phyloP scores from a whole-genome alignment of 352 stramenopile genomes.

The Phytophthora cactorum region DNA sequence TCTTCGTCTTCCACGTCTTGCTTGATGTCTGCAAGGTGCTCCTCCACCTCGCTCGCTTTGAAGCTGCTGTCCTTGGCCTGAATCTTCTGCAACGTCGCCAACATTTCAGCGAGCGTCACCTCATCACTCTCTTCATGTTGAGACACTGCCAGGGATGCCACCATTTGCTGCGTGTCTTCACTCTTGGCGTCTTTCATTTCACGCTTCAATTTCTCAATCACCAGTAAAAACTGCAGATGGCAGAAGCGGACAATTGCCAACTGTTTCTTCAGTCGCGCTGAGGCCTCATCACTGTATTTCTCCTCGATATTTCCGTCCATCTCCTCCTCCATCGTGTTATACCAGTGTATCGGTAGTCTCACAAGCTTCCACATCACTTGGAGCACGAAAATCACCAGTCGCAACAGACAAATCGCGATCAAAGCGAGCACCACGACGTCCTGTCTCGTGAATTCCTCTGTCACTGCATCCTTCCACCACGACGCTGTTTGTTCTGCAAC shows the following conservation, averaged over 20 bases:
- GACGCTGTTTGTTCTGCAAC: conserved; percentile 18
- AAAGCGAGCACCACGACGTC: conserved; percentile 52
- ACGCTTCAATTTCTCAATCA: conserved; percentile 55
- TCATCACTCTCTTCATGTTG: conserved; percentile 22
- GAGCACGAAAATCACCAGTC: conserved; percentile 35
- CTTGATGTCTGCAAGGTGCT: conserved; percentile 35
- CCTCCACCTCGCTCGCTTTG: conserved; percentile 30
- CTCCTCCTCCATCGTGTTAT: conserved; percentile 9
- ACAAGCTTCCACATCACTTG: conserved; percentile 40
- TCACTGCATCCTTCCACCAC: conserved; percentile 46
- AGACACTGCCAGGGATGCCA: conserved; percentile 35
- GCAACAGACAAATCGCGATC: conserved; percentile 38
- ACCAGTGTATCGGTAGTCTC: conserved; percentile 33
- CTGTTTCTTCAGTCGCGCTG: conserved; percentile 25
- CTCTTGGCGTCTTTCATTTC: conserved; percentile 39
- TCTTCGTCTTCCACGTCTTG: conserved; percentile 33
- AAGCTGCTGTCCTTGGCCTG: conserved; percentile 43
- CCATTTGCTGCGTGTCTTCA: conserved; percentile 41
- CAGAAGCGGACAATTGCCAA: conserved; percentile 44
- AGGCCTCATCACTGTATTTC: conserved; percentile 3
- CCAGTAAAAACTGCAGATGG: conserved; percentile 48
- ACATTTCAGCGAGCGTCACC: conserved; percentile 45
- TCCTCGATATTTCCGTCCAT: conserved; percentile 4
- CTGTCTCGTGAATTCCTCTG: conserved; percentile 49
- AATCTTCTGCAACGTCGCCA: conserved; percentile 41